Conservation (phyloP, 2,329 filamentous ascomycete genomes). For the Passalora sequoiae region DNA sequence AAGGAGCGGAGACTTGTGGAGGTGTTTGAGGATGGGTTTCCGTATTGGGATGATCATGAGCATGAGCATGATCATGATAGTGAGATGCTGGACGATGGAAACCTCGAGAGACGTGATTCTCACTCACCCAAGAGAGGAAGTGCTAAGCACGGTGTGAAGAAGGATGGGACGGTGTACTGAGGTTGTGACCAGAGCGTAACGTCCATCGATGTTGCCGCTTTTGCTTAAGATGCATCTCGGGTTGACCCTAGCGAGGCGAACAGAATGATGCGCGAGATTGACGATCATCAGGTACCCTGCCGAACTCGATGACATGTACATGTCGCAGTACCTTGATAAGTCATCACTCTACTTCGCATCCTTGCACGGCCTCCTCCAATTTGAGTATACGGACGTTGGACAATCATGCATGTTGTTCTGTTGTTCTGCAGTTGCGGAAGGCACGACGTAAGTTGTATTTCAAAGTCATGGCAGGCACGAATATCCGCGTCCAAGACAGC, state of each 20-base stretch:
- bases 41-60: too few relatives aligned
- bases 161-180: constrained; percentile 21
- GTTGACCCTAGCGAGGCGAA: not conserved
- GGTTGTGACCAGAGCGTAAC: not conserved
- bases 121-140: too few relatives aligned
- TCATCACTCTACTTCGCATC: constrained; percentile 33
- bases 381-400: too few relatives aligned
- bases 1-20: too few relatives aligned
- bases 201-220: not conserved
- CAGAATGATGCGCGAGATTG: constrained; percentile 29
- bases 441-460: too few relatives aligned
- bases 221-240: not conserved
- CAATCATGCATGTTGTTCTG: too few relatives aligned
- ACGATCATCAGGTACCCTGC: constrained; percentile 28
- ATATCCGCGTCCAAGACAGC: constrained; percentile 42
- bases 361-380: constrained; percentile 43
- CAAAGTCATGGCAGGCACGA: too few relatives aligned
- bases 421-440: too few relatives aligned
- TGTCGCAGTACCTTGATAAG: constrained; percentile 39
- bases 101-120: too few relatives aligned
- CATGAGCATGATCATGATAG: too few relatives aligned
- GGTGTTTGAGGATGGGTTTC: too few relatives aligned
- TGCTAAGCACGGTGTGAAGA: constrained; percentile 21
- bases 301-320: constrained; percentile 30
- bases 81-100: too few relatives aligned